Evolutionary conservation across 2,329 filamentous ascomycete genomes (phyloP).

Genomic region (Chaetothyriales sp.): DNA sequence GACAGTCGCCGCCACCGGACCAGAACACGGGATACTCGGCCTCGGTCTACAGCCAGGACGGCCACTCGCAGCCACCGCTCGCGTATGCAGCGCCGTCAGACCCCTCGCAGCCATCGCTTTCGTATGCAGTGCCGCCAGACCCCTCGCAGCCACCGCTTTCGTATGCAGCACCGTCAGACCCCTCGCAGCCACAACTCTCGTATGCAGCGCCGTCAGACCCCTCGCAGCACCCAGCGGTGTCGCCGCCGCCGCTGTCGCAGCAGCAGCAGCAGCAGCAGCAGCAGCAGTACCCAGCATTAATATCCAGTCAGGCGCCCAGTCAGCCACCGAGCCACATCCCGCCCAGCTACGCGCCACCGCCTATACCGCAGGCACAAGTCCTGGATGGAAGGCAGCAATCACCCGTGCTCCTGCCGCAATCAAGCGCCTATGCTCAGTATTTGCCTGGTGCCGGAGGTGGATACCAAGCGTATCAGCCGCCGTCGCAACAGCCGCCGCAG

Average conservation of each 20-base stretch:
- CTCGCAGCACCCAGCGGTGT: conserved; percentile 21
- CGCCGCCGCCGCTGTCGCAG: conserved; percentile 7
- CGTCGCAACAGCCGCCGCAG: not conserved
- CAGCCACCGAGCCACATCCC: conserved; percentile 3
- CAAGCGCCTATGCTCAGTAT: not conserved
- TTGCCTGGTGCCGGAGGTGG: not conserved
- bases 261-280: conserved; percentile 3
- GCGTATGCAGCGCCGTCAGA: conserved; percentile 4
- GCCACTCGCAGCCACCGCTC: conserved; percentile 14
- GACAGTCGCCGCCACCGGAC: not conserved
- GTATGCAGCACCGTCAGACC: too few species aligned
- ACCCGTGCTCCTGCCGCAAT: not conserved
- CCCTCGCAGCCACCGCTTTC: too few species aligned
- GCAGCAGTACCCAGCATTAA: conserved; percentile 9
- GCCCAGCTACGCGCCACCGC: conserved; percentile 12
- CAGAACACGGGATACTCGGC: conserved; percentile 5
- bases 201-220: conserved; percentile 1
- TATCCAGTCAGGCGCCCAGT: not conserved
- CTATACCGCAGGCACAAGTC: conserved; percentile 2
- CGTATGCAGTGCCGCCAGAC: too few species aligned
- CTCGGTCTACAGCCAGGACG: not conserved
- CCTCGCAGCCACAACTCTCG: conserved; percentile 14
- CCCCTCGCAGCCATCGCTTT: conserved; percentile 1
- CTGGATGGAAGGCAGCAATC: conserved; percentile 2
- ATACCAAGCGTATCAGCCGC: conserved; percentile 15